Percentiles rank a stretch among this genome's conserved stretches.
Conservation (phyloP, 352 stramenopile genomes). For the Pythium monospermum region DNA sequence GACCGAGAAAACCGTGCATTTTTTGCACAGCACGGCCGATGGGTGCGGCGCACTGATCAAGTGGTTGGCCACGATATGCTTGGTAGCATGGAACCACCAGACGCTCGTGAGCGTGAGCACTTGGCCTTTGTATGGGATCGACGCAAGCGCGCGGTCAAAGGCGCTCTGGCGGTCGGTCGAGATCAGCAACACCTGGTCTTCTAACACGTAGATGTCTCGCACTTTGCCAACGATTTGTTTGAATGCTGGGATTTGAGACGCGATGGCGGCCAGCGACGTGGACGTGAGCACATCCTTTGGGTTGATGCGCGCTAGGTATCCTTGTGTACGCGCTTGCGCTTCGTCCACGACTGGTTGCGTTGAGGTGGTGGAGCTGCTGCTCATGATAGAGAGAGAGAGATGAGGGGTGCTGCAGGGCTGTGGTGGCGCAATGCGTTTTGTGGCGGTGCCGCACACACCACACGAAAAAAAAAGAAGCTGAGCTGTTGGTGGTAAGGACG, state of each 20-base stretch:
- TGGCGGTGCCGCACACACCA: not conserved
- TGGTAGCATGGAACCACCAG: constrained; percentile 96
- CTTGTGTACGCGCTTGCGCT: constrained; percentile 64
- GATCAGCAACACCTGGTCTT: constrained; percentile 90
- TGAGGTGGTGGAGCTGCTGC: no score
- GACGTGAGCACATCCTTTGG: constrained; percentile 32
- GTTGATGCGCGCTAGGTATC: constrained; percentile 60
- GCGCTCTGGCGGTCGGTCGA: constrained; percentile 98
- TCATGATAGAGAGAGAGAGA: constrained; percentile 28
- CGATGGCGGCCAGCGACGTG: constrained; percentile 51
- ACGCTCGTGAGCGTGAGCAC: constrained; percentile 95
- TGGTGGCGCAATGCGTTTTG: not conserved
- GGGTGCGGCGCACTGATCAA: constrained; percentile 92
- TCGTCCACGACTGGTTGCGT: constrained; percentile 31
- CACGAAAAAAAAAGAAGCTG: not conserved
- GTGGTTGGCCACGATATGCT: constrained; percentile 97
- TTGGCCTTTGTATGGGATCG: constrained; percentile 96
- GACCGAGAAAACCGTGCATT: constrained; percentile 96
- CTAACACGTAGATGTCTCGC: constrained; percentile 90
- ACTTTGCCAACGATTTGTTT: constrained; percentile 83
- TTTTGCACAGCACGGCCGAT: constrained; percentile 94
- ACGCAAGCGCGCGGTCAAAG: constrained; percentile 96
- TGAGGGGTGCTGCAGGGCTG: not conserved
- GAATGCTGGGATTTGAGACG: constrained; percentile 34
- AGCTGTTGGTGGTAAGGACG: constrained; percentile 11